Conservation (phyloP, 2,329 filamentous ascomycete genomes). For the Hypoxylon sp. region DNA sequence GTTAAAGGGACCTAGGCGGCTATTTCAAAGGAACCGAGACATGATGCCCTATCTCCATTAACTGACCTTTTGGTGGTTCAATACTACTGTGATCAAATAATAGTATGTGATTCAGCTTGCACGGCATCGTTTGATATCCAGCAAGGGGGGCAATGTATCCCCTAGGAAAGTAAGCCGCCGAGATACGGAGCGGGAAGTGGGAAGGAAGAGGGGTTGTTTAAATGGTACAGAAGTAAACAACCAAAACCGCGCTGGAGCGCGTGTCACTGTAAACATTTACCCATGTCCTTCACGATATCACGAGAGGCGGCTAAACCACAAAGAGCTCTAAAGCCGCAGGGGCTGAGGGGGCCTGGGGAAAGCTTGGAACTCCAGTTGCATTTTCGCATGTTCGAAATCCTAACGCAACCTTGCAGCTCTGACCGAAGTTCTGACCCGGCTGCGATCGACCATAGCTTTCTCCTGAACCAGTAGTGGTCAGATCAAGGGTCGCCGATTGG, state of each 20-base stretch:
- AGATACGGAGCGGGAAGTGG: constrained; percentile 35
- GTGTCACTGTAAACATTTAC: constrained; percentile 39
- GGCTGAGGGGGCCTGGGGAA: constrained; percentile 16
- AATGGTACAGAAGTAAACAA: constrained; percentile 41
- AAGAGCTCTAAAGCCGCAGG: constrained; percentile 30
- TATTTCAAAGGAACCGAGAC: constrained; percentile 31
- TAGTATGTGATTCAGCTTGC: constrained; percentile 39
- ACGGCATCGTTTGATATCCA: constrained; percentile 40
- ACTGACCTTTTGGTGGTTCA: constrained; percentile 20
- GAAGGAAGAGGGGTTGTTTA: constrained; percentile 37
- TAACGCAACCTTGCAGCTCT: constrained; percentile 16
- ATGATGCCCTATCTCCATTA: constrained; percentile 23
- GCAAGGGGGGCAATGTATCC: constrained; percentile 24
- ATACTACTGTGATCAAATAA: constrained; percentile 41
- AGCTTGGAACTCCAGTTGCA: constrained; percentile 38
- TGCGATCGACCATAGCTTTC: constrained; percentile 33
- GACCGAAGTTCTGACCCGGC: constrained; percentile 17
- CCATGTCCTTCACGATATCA: constrained; percentile 39
- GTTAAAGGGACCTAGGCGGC: constrained; percentile 20
- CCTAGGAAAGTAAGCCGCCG: constrained; percentile 25
- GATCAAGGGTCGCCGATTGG: constrained; percentile 36
- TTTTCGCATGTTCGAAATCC: constrained; percentile 37
- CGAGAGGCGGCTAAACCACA: constrained; percentile 38
- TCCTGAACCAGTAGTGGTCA: constrained; percentile 25
- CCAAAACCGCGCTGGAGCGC: constrained; percentile 33